phyloP scores from a whole-genome alignment of 371 early-diverging fungal species.

The Mucor velutinosus region DNA sequence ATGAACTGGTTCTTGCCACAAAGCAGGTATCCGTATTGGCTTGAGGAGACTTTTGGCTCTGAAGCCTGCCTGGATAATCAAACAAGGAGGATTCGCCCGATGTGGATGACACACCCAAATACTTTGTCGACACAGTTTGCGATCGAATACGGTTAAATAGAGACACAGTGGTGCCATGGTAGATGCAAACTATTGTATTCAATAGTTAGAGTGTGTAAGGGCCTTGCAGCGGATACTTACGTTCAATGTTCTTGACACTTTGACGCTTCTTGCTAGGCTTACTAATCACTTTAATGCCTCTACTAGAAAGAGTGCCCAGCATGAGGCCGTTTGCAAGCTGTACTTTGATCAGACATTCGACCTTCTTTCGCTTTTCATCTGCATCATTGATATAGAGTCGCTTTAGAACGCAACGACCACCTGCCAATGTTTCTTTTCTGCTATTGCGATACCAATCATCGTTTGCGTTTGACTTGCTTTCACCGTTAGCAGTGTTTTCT shows the following conservation, averaged over 20 bases:
- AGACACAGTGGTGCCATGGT: slow-evolving; percentile 81
- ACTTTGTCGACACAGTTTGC: slow-evolving; percentile 87
- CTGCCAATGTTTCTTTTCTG: slow-evolving; percentile 25
- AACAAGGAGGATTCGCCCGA: slow-evolving; percentile 32
- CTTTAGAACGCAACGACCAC: slow-evolving; percentile 73
- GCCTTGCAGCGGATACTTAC: slow-evolving; percentile 19
- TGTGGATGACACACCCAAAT: slow-evolving; percentile 64
- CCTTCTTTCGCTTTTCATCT: slow-evolving; percentile 74
- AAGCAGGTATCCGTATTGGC: slow-evolving; percentile 54
- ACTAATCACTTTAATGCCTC: slow-evolving; percentile 76
- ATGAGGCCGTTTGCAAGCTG: slow-evolving; percentile 60
- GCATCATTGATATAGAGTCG: slow-evolving; percentile 76
- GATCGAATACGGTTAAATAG: slow-evolving; percentile 75
- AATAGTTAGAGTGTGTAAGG: neutral
- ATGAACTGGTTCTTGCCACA: slow-evolving; percentile 69
- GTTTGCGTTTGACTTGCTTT: slow-evolving; percentile 34
- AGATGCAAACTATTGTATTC: slow-evolving; percentile 65
- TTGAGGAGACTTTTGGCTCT: slow-evolving; percentile 10
- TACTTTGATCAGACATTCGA: slow-evolving; percentile 68
- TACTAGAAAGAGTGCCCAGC: slow-evolving; percentile 67
- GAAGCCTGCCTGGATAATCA: slow-evolving; percentile 31
- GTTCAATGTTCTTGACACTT: slow-evolving; percentile 75
- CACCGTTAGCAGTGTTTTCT: neutral
- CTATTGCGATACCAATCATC: slow-evolving; percentile 26
- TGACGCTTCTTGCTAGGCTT: slow-evolving; percentile 80